Evolutionary conservation across 176 grass and related monocot genomes (phyloP), one percentile per base, ranked within the genome.

Genomic region (Tuctoria greenei): DNA sequence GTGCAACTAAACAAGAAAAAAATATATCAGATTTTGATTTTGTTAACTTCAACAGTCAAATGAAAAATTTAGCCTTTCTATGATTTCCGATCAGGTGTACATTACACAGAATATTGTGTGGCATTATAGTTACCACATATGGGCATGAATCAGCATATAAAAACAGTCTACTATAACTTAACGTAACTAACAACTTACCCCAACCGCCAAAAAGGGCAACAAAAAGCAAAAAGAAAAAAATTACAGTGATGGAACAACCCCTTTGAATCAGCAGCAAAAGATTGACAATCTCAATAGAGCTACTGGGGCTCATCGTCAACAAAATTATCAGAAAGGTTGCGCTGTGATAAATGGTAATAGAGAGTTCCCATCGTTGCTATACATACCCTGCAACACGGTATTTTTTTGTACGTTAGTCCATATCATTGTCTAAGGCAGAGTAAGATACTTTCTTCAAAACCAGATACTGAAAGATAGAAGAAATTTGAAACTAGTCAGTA

Each of bases 361-460:
- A 98, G 82, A 70, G 95, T 92, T 36, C 83, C 91, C 95, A 98
- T 98, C 5, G 95, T 98, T 79, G 82, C 84, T 86, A 98, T 78
- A 87, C 95, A 98, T 84, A 89, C 95, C 87, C 95, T 98, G 87
- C 41, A 86, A 57, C 75, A 39, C 79, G 27, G 85, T 35, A 61
- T 44, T 67, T 74, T 43, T 20, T 67, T 28, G 26, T 43, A 28
- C 15, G 66, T 82, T 59, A 85, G 58, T 35, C 37, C 56, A 73
- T 8, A 54, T 78, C n/a, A n/a, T n/a, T n/a, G n/a, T 73, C 4
- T 21, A 68, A 42, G 45, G n/a, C 37, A 69, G 7, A 58, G 63
- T 49, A 64, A 51, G 21, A 54, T 7, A 51, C 20, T 47, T 51
- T 51, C 47, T 54, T 54, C 20, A 75, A 45, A 61, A 61, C 15